Conservation (phyloP, 306 rosid species). For the Vigna unguiculata region DNA sequence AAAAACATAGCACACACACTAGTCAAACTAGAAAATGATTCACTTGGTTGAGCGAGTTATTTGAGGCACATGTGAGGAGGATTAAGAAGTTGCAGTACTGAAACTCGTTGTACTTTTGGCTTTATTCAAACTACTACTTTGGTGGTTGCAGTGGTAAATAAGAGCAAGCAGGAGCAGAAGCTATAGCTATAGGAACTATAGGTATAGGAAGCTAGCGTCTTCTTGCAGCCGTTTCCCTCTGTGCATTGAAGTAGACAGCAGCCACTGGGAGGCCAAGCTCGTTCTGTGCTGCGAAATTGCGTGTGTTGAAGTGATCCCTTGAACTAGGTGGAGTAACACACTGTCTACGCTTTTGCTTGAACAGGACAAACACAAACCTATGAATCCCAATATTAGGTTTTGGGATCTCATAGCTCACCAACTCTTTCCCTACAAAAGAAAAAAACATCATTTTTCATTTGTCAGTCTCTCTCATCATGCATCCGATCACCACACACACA, state of each 20-base stretch:
- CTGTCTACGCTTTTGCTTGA: conserved; percentile 76
- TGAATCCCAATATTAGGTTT: conserved; percentile 92
- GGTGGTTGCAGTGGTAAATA: neutral
- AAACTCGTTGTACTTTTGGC: conserved; percentile 4
- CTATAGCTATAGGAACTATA: no score
- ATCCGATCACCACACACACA: neutral
- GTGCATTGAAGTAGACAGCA: conserved; percentile 94
- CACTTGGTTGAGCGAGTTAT: conserved; percentile 36
- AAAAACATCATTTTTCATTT: neutral
- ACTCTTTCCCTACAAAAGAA: conserved; percentile 66
- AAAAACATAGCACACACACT: neutral
- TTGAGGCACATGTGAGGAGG: conserved; percentile 27
- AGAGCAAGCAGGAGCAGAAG: neutral
- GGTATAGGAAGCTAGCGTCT: conserved; percentile 67
- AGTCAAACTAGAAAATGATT: conserved; percentile 45
- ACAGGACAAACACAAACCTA: conserved; percentile 94
- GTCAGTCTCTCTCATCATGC: conserved; percentile 7
- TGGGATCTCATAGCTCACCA: conserved; percentile 88
- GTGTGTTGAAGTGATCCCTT: conserved; percentile 81
- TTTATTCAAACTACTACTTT: conserved; percentile 31
- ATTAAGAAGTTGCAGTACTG: neutral
- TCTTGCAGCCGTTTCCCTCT: conserved; percentile 89
- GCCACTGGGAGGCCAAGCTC: conserved; percentile 90
- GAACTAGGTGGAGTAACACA: conserved; percentile 66
- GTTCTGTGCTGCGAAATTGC: conserved; percentile 71